phyloP scores from a whole-genome alignment of 2,329 filamentous ascomycete species.

The Paracamarosporium sp. region DNA sequence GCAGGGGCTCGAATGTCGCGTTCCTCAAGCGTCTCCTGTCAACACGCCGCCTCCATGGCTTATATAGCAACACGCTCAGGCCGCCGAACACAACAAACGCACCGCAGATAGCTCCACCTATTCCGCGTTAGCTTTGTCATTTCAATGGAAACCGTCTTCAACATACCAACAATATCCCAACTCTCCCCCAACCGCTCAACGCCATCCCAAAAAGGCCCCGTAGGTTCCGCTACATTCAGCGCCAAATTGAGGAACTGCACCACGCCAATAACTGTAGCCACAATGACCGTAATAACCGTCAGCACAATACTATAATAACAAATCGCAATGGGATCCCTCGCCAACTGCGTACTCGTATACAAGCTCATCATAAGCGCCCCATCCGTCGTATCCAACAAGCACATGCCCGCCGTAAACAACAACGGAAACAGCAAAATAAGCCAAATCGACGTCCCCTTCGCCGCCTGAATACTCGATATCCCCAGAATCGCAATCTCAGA shows the following conservation, averaged over 20 bases:
- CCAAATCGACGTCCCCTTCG: conserved; percentile 89
- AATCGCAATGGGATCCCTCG: conserved; percentile 84
- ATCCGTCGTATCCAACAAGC: conserved; percentile 88
- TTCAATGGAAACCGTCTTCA: neutral
- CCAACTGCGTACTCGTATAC: conserved; percentile 81
- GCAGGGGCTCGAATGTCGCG: conserved; percentile 37
- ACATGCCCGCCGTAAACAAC: conserved; percentile 95
- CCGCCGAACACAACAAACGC: conserved; percentile 80
- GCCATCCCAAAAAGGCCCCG: conserved; percentile 88
- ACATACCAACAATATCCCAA: conserved; percentile 46
- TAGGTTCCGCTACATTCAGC: conserved; percentile 75
- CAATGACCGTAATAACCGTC: conserved; percentile 81
- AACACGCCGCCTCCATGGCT: conserved; percentile 74
- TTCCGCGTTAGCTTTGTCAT: conserved; percentile 3
- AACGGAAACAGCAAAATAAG: conserved; percentile 90
- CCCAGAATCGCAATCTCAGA: conserved; percentile 92
- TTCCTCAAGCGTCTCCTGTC: conserved; percentile 47
- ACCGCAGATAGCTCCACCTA: conserved; percentile 77
- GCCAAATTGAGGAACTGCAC: conserved; percentile 84
- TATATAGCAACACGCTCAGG: conserved; percentile 76
- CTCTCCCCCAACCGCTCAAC: conserved; percentile 62
- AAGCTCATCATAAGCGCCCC: conserved; percentile 94
- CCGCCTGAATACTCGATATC: conserved; percentile 85
- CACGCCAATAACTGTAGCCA: conserved; percentile 83
- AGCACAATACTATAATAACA: conserved; percentile 92